These are phyloP conservation scores for Cunninghamia lanceolata DNA, from an alignment of 75 land plant genomes.

Conservation along the genomic window DNA sequence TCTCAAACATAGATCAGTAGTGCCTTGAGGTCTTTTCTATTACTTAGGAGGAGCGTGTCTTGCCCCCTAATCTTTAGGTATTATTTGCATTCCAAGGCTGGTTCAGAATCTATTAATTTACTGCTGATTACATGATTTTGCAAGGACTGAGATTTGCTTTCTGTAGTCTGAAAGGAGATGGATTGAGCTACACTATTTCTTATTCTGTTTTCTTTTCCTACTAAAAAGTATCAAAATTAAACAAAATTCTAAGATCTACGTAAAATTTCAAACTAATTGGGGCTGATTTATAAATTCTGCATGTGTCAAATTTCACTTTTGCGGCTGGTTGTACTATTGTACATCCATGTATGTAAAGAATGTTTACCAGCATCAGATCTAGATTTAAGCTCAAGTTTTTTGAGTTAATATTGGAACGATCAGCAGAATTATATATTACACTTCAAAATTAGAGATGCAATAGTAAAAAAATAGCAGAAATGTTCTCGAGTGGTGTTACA, in stretches of 20 bases:
- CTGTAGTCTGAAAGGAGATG: not conserved
- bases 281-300: no score
- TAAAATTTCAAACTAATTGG: not conserved
- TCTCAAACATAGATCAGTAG: not conserved
- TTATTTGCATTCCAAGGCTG: not conserved
- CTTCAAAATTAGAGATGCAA: not conserved
- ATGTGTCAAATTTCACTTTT: no score
- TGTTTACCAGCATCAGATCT: not conserved
- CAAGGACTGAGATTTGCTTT: not conserved
- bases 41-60: not conserved
- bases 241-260: not conserved
- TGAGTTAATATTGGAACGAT: not conserved
- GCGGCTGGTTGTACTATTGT: no score
- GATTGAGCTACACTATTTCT: not conserved
- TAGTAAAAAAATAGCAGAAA: not conserved
- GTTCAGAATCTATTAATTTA: not conserved
- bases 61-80: not conserved
- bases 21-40: not conserved
- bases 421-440: not conserved
- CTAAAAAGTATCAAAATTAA: not conserved
- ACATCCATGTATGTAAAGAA: not conserved
- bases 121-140: not conserved
- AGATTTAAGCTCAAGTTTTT: not conserved
- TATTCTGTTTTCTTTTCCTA: no score
- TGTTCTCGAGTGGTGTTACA: not conserved